Base-by-base conservation (phyloP, 2,329 filamentous ascomycete genomes). In the Thielaviopsis musarum region DNA sequence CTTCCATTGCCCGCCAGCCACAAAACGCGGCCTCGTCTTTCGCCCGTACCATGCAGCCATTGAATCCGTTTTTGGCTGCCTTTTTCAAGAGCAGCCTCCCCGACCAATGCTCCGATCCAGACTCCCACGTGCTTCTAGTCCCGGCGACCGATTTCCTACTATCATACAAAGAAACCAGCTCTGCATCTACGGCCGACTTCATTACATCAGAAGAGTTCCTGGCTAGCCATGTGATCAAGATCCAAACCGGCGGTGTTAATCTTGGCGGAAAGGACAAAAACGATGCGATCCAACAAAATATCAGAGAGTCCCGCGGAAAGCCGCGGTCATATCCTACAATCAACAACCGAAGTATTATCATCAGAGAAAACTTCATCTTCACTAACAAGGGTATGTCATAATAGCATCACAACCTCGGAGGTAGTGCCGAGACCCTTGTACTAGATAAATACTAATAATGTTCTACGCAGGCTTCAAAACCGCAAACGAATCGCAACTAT, bases 61-160 rank as follows among this genome's bases (percentile, higher is more conserved):
- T 97, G 84, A 98, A 98, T 76, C 93, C 93, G 72, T 97, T 96
- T 75, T 81, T 98, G 73, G 85, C 88, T 78, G 90, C 91, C 79
- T 97, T 98, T 83, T 96, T 96, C 81, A 90, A 89, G 77, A 97
- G 90, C 81, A 84, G 88, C 72, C 81, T 96, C 70, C 86, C 87
- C 66, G 78, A 86, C 68, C 91, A 97, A 83, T 97, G 93, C 78
- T 82, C 85, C 64, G 91, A 93, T 59, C 81, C 90, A 64, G 87
- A 93, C 72, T 88, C 95, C 71, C 88, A 97, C 77, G 83, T 98
- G 67, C 81, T 98, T 60, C 85, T 98, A 57, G 91, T 97, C 45
- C 93, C 93, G 54, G 87, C 87, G 58, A 96, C 91, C 69, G 91
- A 97, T 73, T 85, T 90, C 65, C 83, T 98, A 68, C 81, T 95